These are phyloP conservation scores for Jatropha curcas DNA, from an alignment of 345 rosid genomes.

Conservation along the genomic window DNA sequence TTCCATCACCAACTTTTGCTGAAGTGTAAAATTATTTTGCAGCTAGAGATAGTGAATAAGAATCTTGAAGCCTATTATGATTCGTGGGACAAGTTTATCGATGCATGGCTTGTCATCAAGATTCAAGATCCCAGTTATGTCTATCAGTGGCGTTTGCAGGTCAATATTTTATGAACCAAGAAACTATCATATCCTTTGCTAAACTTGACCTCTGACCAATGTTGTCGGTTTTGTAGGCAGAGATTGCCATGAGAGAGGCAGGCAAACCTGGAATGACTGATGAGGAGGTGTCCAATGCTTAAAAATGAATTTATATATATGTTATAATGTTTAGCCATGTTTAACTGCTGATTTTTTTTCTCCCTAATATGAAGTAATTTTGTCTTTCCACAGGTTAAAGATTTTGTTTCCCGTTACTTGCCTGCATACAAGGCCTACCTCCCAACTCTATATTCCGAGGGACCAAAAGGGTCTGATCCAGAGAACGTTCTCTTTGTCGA, in stretches of 20 bases:
- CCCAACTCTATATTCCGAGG: slow-evolving; percentile 76
- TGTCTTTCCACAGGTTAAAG: slow-evolving; percentile 56
- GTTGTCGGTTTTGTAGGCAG: slow-evolving; percentile 57
- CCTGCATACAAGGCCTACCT: slow-evolving; percentile 94
- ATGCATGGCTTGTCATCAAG: slow-evolving; percentile 84
- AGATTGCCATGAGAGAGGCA: slow-evolving; percentile 87
- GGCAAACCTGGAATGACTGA: slow-evolving; percentile 90
- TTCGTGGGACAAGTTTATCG: slow-evolving; percentile 85
- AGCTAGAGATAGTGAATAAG: slow-evolving; percentile 79
- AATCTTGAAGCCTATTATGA: slow-evolving; percentile 84
- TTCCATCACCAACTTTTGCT: not conserved
- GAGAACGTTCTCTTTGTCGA: slow-evolving; percentile 60
- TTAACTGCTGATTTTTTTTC: not conserved
- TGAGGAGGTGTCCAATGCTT: slow-evolving; percentile 62
- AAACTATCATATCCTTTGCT: not conserved
- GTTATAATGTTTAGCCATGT: not conserved
- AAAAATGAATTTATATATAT: not conserved
- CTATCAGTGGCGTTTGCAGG: slow-evolving; percentile 96
- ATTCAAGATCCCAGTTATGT: slow-evolving; percentile 89
- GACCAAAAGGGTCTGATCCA: slow-evolving; percentile 83
- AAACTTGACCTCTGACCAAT: not conserved
- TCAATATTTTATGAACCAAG: slow-evolving; percentile 12
- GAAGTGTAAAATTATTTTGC: slow-evolving; percentile 17
- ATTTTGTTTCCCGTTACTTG: slow-evolving; percentile 87
- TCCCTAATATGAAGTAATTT: slow-evolving; percentile 1